phyloP scores from a whole-genome alignment of 371 early-diverging fungal genomes.

The Apophysomyces sp. region DNA sequence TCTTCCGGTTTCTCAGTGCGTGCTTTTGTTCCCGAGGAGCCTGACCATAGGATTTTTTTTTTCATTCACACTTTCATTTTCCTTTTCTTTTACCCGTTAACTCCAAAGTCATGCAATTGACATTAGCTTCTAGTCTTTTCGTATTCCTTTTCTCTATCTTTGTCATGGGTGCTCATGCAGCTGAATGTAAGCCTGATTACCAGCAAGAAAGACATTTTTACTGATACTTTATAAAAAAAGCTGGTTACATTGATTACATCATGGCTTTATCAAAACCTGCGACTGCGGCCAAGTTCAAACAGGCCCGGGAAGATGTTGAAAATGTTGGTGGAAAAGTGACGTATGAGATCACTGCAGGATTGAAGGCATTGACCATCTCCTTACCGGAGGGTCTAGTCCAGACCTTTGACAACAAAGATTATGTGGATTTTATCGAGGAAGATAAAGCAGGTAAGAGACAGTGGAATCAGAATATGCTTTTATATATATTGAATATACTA shows the following conservation, averaged over 20 bases:
- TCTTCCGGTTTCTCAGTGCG: not conserved
- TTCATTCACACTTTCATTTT: too few relatives aligned
- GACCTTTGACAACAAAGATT: conserved; percentile 21
- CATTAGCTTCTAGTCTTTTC: not conserved
- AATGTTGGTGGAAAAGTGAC: conserved; percentile 17
- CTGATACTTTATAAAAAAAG: not conserved
- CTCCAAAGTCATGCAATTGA: not conserved
- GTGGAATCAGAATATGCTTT: too few relatives aligned
- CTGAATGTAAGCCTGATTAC: not conserved
- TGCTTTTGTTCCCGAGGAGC: not conserved
- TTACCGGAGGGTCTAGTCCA: conserved; percentile 16
- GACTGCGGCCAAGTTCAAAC: conserved; percentile 5
- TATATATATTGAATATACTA: too few relatives aligned
- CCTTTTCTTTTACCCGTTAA: not conserved
- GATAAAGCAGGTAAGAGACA: conserved; percentile 40
- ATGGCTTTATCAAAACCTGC: conserved; percentile 20
- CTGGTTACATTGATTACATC: conserved; percentile 16
- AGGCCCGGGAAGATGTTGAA: conserved; percentile 20
- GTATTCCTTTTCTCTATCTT: not conserved
- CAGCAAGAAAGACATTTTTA: not conserved
- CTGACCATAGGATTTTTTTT: not conserved
- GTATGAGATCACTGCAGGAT: conserved; percentile 17
- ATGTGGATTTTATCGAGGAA: conserved; percentile 29
- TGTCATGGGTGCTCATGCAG: not conserved
- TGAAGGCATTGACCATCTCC: conserved; percentile 16